phyloP scores from a whole-genome alignment of 139 green algal species.

The Zygnema cylindricum region DNA sequence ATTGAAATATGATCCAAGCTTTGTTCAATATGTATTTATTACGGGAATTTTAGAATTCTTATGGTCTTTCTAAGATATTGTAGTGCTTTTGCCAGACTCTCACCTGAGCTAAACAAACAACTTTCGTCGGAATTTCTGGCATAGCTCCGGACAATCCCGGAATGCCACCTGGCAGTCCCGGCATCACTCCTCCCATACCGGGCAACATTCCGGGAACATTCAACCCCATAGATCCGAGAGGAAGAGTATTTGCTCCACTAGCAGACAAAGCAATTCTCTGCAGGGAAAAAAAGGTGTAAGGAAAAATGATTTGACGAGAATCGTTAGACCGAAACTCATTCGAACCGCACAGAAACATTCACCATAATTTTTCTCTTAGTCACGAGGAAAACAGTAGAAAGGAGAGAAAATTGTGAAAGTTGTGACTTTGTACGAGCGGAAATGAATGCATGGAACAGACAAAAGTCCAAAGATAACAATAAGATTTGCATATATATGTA shows the following conservation, averaged over 20 bases:
- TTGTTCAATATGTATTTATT: slow-evolving; percentile 16
- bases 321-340: too few species aligned
- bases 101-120: slow-evolving; percentile 40
- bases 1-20: neutral
- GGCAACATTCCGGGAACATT: neutral
- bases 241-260: slow-evolving; percentile 14
- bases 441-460: neutral
- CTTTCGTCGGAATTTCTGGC: slow-evolving; percentile 32
- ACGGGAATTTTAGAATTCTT: neutral
- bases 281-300: neutral
- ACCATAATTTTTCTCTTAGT: too few species aligned
- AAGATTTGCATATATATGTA: neutral
- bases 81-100: neutral
- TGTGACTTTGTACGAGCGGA: neutral
- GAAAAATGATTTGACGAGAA: neutral
- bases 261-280: slow-evolving; percentile 24
- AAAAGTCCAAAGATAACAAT: neutral
- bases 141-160: neutral
- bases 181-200: too few species aligned
- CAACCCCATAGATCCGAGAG: neutral
- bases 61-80: neutral
- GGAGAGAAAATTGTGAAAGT: neutral
- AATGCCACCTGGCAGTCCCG: slow-evolving; percentile 6
- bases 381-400: neutral
- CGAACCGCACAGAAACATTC: too few species aligned